Percentiles rank a stretch among this genome's conserved stretches.
Evolutionary conservation across 257 asterid species (phyloP).

Genomic region (Solanum chmielewskii): DNA sequence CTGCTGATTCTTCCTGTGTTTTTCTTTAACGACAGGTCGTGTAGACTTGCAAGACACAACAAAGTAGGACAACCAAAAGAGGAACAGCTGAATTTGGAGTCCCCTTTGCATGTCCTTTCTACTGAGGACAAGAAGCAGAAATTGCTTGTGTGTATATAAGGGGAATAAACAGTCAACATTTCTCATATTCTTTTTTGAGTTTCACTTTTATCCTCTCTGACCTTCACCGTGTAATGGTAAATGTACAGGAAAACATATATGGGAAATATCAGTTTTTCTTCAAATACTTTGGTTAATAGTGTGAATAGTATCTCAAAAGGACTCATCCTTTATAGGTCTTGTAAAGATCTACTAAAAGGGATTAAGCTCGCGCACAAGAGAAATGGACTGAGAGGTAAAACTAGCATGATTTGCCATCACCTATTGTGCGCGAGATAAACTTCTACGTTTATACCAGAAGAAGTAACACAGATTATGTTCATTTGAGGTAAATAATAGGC

Average conservation of each 20-base stretch:
- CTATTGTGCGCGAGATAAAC: background rate
- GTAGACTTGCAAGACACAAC: conserved; percentile 52
- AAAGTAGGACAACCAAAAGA: conserved; percentile 50
- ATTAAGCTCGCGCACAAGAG: background rate
- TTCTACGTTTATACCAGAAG: background rate
- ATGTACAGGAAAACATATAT: background rate
- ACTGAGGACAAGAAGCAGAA: conserved; percentile 4
- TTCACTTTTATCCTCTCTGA: background rate
- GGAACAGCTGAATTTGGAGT: conserved; percentile 1
- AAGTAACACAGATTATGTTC: background rate
- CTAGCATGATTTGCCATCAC: background rate
- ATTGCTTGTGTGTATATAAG: conserved; percentile 15
- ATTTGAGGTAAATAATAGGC: background rate
- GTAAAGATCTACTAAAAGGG: background rate
- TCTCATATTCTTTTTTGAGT: background rate
- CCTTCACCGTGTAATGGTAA: background rate
- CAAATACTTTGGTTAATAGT: background rate
- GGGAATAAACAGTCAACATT: conserved; percentile 11
- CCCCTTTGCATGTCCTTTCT: background rate
- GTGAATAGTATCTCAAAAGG: background rate
- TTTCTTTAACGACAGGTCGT: conserved; percentile 30
- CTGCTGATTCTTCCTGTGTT: background rate
- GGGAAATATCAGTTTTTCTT: background rate
- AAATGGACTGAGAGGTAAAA: background rate
- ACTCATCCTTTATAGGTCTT: background rate